phyloP scores from a whole-genome alignment of 73 alveolate species.

The Paramecium sonneborni region DNA sequence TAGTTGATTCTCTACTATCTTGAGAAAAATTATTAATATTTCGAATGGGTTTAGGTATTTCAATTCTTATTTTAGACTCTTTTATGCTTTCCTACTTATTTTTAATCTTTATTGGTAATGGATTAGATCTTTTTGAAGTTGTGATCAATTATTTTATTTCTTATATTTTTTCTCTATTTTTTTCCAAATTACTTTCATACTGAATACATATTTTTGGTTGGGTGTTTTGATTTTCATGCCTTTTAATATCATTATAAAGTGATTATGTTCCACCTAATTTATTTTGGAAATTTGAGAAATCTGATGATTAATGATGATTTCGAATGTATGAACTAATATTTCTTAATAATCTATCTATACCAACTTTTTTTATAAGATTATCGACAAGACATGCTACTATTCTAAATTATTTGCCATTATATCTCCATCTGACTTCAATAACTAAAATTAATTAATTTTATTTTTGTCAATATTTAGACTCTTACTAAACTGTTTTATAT shows the following conservation, averaged over 20 bases:
- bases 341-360: neutral
- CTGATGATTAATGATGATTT: neutral
- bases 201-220: neutral
- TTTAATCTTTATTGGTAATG: neutral
- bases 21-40: neutral
- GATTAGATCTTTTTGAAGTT: neutral
- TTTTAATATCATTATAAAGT: neutral
- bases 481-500: neutral
- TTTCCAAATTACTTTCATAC: neutral
- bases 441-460: constrained; percentile 6
- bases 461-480: neutral
- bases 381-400: neutral
- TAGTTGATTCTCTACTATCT: neutral
- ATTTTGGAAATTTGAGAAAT: neutral
- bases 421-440: neutral
- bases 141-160: neutral
- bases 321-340: neutral
- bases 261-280: neutral
- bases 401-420: neutral
- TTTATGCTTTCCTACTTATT: neutral
- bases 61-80: neutral
- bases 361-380: neutral
- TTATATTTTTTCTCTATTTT: neutral
- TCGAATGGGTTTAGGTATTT: neutral
- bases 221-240: neutral